Base-by-base conservation (phyloP, 257 asterid genomes). In the Cynanchum wilfordii region DNA sequence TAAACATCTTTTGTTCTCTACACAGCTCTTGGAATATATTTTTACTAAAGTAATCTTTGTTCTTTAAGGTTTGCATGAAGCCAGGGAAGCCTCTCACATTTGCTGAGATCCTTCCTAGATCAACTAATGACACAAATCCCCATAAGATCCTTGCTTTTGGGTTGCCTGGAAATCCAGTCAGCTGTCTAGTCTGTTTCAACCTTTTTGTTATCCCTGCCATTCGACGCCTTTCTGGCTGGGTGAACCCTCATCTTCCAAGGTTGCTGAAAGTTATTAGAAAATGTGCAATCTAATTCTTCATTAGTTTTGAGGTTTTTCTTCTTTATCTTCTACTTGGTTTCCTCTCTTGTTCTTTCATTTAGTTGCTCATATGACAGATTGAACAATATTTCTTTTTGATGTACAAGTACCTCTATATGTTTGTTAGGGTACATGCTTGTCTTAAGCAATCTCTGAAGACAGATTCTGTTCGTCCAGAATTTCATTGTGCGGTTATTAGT, bases 81-180 rank as follows among this genome's bases (percentile, higher is more conserved):
- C 97, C 99, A 16, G 99, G 99, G 82, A 94, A 89, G 84, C 99
- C 97, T 66, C 82, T 94, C 72, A 92, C 96, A 52, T 94, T 94
- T 83, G 95, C 92, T 66, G 97, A 94, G 89, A 78, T 94, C 71
- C 77, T 82, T 79, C 80, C 84, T 67, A 76, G 51, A 38, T 77
- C 91, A 49, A 69, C 86, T 58, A 86, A 81, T 44, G 71, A 59
- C 75, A 73, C 52, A 73, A 70, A 79, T 62, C 76, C 65, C 36
- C 81, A 77, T 38, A 91, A 87, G 84, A 83, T 94, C 83, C 95
- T 94, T 81, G 97, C 97, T 63, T 91, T 91, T 80, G 99, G 99
- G 64, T 87, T 94, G 72, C 99, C 99, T 79, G 99, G 99, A 83
- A 94, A 94, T 77, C 97, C 99, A 62, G 99, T 89, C 79, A 88